Conservation (phyloP, 306 rosid species). For the Cercis canadensis region DNA sequence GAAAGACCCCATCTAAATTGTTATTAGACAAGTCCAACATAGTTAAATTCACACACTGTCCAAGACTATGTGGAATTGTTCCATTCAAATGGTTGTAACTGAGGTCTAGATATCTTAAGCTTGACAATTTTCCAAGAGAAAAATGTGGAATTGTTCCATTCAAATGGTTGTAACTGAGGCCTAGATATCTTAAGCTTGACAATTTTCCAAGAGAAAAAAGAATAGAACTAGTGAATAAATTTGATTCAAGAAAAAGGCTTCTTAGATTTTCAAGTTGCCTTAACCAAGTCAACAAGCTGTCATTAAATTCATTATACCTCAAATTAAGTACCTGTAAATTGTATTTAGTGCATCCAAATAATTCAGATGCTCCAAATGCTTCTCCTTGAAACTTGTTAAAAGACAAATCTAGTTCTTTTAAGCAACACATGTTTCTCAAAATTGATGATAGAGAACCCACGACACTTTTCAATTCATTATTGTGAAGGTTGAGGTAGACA, state of each 20-base stretch:
- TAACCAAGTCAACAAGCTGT: background rate
- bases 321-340: background rate
- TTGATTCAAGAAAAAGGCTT: background rate
- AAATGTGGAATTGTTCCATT: background rate
- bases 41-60: background rate
- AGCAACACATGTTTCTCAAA: background rate
- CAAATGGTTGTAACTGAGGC: no score
- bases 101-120: background rate
- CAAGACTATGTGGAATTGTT: background rate
- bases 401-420: background rate
- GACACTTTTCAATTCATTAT: background rate
- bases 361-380: background rate
- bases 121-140: no score
- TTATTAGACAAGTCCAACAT: background rate
- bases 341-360: background rate
- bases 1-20: background rate
- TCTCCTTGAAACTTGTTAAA: background rate
- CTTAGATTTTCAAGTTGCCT: background rate
- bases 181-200: background rate
- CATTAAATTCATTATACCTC: background rate
- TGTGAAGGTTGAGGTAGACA: background rate
- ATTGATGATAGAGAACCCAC: background rate
- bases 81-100: background rate
- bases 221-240: background rate
- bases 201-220: background rate